Conservation (phyloP, 2,329 filamentous ascomycete genomes). For the Magnaporthiopsis poae region DNA sequence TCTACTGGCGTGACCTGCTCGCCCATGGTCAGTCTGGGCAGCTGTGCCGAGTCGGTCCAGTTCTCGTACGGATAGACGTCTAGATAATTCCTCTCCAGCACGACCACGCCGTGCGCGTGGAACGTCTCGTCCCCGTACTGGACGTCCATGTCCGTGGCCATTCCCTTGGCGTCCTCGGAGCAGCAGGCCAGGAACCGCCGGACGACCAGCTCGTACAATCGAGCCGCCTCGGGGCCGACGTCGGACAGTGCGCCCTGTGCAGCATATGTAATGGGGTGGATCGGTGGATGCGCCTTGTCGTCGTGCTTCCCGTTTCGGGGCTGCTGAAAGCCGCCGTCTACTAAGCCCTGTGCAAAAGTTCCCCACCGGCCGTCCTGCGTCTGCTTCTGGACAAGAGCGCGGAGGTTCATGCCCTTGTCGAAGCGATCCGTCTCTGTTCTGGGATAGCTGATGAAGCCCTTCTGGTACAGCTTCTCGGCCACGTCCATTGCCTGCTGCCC, state of each 20-base stretch:
- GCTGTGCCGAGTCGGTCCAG: slow-evolving; percentile 77
- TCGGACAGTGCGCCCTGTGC: slow-evolving; percentile 48
- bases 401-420: slow-evolving; percentile 78
- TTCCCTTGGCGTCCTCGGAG: slow-evolving; percentile 82
- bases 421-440: slow-evolving; percentile 96
- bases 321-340: slow-evolving; percentile 67
- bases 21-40: slow-evolving; percentile 69
- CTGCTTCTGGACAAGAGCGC: slow-evolving; percentile 73
- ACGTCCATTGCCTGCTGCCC: slow-evolving; percentile 82
- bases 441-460: slow-evolving; percentile 94
- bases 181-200: slow-evolving; percentile 91
- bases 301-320: slow-evolving; percentile 80
- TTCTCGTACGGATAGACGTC: slow-evolving; percentile 95
- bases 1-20: slow-evolving; percentile 82
- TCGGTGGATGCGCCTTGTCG: slow-evolving; percentile 93
- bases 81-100: slow-evolving; percentile 82
- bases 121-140: slow-evolving; percentile 76
- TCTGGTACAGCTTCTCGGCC: slow-evolving; percentile 82
- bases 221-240: slow-evolving; percentile 50
- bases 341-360: slow-evolving; percentile 62
- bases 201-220: slow-evolving; percentile 84
- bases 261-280: slow-evolving; percentile 86
- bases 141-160: slow-evolving; percentile 76
- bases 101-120: slow-evolving; percentile 70
- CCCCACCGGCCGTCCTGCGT: slow-evolving; percentile 70